Evolutionary conservation across 2,329 filamentous ascomycete species (phyloP).

Genomic region (Onygenales sp.): DNA sequence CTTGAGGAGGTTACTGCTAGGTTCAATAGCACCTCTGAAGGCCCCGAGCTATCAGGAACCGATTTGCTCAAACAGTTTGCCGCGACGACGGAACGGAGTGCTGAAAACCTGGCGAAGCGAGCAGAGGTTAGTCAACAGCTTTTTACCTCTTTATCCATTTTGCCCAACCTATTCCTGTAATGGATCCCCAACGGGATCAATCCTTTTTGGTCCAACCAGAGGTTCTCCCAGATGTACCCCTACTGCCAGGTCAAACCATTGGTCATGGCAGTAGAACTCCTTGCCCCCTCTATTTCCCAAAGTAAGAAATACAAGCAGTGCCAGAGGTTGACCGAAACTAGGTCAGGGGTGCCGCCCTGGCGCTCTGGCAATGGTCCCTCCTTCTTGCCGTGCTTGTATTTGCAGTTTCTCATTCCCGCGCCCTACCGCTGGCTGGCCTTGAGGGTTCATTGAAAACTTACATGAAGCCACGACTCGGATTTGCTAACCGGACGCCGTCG

Average conservation of each 20-base stretch:
- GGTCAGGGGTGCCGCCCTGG: slow-evolving; percentile 9
- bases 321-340: slow-evolving; percentile 12
- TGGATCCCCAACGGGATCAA: background rate
- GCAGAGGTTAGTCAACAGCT: slow-evolving; percentile 28
- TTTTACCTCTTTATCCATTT: slow-evolving; percentile 1
- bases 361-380: slow-evolving; percentile 14
- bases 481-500: slow-evolving; percentile 9
- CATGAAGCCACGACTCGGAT: slow-evolving; percentile 5
- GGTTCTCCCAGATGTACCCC: background rate
- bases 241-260: background rate
- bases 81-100: slow-evolving; percentile 48
- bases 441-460: slow-evolving; percentile 8
- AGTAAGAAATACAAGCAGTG: background rate
- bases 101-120: slow-evolving; percentile 32
- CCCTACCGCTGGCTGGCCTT: slow-evolving; percentile 9
- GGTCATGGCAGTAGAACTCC: background rate
- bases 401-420: slow-evolving; percentile 9
- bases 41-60: slow-evolving; percentile 26
- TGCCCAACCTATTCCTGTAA: background rate
- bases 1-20: slow-evolving; percentile 30
- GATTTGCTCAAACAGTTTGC: slow-evolving; percentile 36
- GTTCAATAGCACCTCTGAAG: slow-evolving; percentile 22
- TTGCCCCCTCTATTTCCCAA: background rate
- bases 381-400: slow-evolving; percentile 10
- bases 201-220: background rate